Evolutionary conservation across 2,329 filamentous ascomycete genomes (phyloP), one percentile per base, ranked within the genome.

Genomic region (Dactylonectria estremocensis): DNA sequence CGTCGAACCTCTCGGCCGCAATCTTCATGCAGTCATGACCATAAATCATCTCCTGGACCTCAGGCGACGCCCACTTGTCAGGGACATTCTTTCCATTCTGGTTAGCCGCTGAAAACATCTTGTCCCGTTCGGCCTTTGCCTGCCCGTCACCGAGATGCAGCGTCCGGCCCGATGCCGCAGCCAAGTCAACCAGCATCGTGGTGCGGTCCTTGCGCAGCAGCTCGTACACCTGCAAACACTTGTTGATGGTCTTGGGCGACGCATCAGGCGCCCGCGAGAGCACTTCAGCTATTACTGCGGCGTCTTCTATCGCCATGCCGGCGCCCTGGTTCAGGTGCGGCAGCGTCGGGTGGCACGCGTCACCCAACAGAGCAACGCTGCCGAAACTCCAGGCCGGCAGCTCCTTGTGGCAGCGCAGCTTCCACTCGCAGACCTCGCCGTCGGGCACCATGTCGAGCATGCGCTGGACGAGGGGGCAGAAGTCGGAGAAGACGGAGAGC

Each of bases 31-130:
- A 90, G 77, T 92, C 90, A 75, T 90, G 83, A 10, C 86, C 86
- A 77, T 92, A 92, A 67, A 91, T 88, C 83, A 87, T 86, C 76
- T 86, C 83, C 80, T 92, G 90, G 33, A 92, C 88, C 73, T 92
- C 90, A 5, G 89, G 88, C 79, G 90, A 90, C 4, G 89, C 90
- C 90, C 90, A 92, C 80, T 91, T 92, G 79, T 92, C 90, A 6
- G 89, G 89, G 66, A 86, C 86, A 66, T 80, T 85, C 69, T 79
- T 83, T 72, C 78, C 85, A 74, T 84, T 85, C 77, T 74, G 82
- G 69, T 81, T 84, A 55, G 86, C 81, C 61, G 85, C 81, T n/a
- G 84, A 85, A 78, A 90, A 88, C 78, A 83, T 80, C 62, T 80
- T 81, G 74, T 90, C 88, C 16, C 88, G 82, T 80, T 89, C 87